Evolutionary conservation across 179 eudicot genomes (phyloP), one percentile per base, ranked within the genome.

Genomic region (Silene coronaria): DNA sequence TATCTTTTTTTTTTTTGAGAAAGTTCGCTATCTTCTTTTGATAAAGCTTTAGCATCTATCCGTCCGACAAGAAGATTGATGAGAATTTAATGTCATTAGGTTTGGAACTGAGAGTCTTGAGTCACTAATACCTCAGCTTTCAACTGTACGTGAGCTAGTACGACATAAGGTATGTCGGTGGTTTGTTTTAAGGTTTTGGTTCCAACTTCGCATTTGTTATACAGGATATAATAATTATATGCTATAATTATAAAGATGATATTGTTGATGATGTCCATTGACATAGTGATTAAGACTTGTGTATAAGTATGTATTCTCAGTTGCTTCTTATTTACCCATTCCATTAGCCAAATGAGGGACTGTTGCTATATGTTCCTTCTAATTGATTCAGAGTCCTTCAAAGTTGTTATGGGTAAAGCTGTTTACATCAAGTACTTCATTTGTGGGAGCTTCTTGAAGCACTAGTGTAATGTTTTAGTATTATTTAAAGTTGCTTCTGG

Each of bases 121-220:
- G 38, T 79, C 90, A 38, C 83, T 86, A 72, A 78, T 80, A 76
- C 87, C 90, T 81, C 85, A 87, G 60, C 85, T 87, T 70, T 88
- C 83, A 73, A 86, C 87, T 72, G 85, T 87, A 48, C 90, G 90
- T 75, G 91, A 92, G 87, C 89, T 94, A 76, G 76, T 94, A 78
- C 84, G 73, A 71, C 85, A 74, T 74, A 94, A 92, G 91, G 98
- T 93, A 88, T 68, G 77, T 67, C 27, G 24, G 22, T 80, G 70
- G 64, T 27, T 77, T 76, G 36, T 13, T 36, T 58, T 36, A 45
- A 38, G 30, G 34, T n/a, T 23, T 34, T 59, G 48, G n/a, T 53
- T 22, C 30, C 22, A 34, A 30, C 55, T 76, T 21, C 9, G 38
- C 24, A 13, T 22, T 38, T 5, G 61, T n/a, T 70, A 26, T 32